Evolutionary conservation across 805 yeast species (phyloP), one percentile per base, ranked within the genome.

Genomic region (Clavispora asparagi): DNA sequence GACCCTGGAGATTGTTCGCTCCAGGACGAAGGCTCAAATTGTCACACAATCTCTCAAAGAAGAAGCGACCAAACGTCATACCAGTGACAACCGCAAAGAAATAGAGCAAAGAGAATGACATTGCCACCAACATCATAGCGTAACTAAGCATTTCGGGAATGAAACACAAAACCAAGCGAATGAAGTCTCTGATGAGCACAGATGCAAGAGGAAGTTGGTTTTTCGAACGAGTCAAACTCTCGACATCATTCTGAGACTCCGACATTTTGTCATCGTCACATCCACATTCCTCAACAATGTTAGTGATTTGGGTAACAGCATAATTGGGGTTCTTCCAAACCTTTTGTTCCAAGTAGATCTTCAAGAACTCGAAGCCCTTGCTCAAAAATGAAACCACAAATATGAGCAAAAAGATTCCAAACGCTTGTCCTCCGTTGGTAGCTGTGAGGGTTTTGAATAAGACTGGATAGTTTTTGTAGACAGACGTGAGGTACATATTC

Each of bases 11-110:
- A 33, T 55, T 55, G 42, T 51, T 49, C n/a, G 49, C 50, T 2
- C 56, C 55, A 4, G 66, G 68, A 47, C 70, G 69, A 19, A 76
- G 55, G 14, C 60, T 63, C 41, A 68, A 33, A 7, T 65, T 68
- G 30, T 68, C 74, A 25, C 77, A 59, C 40, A 81, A 61, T 60
- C 87, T 77, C 54, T 83, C 83, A 64, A 83, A 84, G 55, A 79
- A 76, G 39, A 85, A 79, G 56, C 85, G 87, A 32, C 88, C 87
- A 46, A 84, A 67, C 0, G 90, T 76, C 48, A 84, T 67, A 10
- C 95, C 95, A 14, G 82, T 55, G 14, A 83, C 78, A 28, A 84
- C 82, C 1, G 87, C 92, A 64, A 86, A 86, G 62, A 86, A 83
- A 54, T 86, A 86, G 0, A 80, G 65, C 40, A 84, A 54, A 8